phyloP scores from a whole-genome alignment of 345 rosid species.

The Erysimum cheiranthoides region DNA sequence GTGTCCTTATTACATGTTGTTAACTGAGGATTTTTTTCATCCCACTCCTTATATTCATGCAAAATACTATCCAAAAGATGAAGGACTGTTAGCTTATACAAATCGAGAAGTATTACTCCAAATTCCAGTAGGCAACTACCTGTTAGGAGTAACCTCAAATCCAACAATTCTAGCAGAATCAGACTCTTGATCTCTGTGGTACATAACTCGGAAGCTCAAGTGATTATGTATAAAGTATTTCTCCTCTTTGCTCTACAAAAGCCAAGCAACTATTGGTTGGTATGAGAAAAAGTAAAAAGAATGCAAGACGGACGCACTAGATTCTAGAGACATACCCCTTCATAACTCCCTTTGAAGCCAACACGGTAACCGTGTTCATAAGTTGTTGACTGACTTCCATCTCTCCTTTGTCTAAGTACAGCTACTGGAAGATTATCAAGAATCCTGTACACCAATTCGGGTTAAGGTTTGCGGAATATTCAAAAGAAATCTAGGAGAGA shows the following conservation, averaged over 20 bases:
- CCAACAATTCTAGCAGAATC: constrained; percentile 96
- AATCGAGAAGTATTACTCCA: not conserved
- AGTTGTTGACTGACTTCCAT: constrained; percentile 81
- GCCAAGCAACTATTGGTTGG: constrained; percentile 25
- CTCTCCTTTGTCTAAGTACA: constrained; percentile 91
- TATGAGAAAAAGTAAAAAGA: constrained; percentile 14
- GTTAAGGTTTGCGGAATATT: not conserved
- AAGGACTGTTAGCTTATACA: constrained; percentile 9
- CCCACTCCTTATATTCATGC: constrained; percentile 97
- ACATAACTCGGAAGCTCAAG: constrained; percentile 93
- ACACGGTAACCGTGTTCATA: constrained; percentile 96
- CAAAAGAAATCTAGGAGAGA: not conserved
- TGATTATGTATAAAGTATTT: constrained; percentile 93
- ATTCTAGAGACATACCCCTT: constrained; percentile 63
- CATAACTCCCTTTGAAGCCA: constrained; percentile 95
- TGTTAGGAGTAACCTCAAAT: constrained; percentile 92
- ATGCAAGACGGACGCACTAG: constrained; percentile 23
- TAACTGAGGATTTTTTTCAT: constrained; percentile 80
- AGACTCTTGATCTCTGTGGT: constrained; percentile 79
- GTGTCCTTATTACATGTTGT: constrained; percentile 92
- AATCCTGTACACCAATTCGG: constrained; percentile 65
- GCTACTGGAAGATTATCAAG: constrained; percentile 99
- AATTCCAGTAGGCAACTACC: constrained; percentile 50
- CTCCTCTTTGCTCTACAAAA: constrained; percentile 91
- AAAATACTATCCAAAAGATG: constrained; percentile 64